Conservation (phyloP, 192 early-diverging fungal species). For the Umbelopsis vinacea region DNA sequence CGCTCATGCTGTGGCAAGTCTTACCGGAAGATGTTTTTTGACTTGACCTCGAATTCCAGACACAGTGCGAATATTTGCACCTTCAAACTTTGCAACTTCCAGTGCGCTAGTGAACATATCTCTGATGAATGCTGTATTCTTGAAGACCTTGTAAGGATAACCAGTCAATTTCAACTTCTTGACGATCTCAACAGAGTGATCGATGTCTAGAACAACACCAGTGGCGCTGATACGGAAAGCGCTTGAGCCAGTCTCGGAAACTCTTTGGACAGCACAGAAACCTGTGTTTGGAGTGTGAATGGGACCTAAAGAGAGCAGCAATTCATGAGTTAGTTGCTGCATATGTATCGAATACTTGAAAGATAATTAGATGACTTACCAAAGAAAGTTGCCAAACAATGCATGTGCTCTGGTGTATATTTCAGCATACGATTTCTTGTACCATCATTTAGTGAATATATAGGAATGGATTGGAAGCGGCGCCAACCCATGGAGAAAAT, state of each 20-base stretch:
- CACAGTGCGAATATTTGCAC: constrained; percentile 94
- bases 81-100: constrained; percentile 99
- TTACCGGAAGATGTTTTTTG: constrained; percentile 82
- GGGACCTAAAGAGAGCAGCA: constrained; percentile 60
- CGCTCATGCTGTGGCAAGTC: constrained; percentile 1
- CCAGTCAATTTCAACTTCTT: constrained; percentile 99
- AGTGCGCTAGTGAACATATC: constrained; percentile 97
- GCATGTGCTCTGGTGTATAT: constrained; percentile 99
- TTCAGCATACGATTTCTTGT: constrained; percentile 97
- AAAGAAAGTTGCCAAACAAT: constrained; percentile 95
- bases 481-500: constrained; percentile 99
- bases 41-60: constrained; percentile 97
- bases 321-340: not conserved
- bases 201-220: constrained; percentile 92
- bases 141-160: constrained; percentile 91
- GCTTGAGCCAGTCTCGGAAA: constrained; percentile 56
- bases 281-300: constrained; percentile 94
- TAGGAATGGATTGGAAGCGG: constrained; percentile 94
- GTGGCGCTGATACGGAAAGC: constrained; percentile 96
- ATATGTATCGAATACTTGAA: not conserved
- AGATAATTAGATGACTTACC: constrained; percentile 45
- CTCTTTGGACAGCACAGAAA: constrained; percentile 90
- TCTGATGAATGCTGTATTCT: constrained; percentile 97
- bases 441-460: constrained; percentile 91
- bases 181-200: constrained; percentile 92